Evolutionary conservation across 1,139 yeast genomes (phyloP), one percentile per base, ranked within the genome.

Genomic region (Scheffersomyces illinoinensis): DNA sequence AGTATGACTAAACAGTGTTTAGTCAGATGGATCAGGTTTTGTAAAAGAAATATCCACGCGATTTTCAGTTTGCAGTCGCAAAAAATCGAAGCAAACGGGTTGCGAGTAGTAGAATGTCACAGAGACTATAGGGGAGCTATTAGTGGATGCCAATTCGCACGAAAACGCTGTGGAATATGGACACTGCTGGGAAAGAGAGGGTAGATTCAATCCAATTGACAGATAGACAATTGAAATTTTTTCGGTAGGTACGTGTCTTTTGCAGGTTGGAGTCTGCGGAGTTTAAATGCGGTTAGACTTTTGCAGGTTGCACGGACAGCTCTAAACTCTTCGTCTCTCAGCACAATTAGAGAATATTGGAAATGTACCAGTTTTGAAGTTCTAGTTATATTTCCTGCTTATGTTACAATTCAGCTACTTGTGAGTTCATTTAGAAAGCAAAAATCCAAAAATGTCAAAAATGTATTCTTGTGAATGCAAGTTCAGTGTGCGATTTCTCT

Each of bases 231-330:
- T 33, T 33, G 14, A 23, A 50, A 26, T 21, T 26, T 26, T 19
- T 26, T 26, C 47, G 17, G 26, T 24, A 14, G 21, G 52, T 56
- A 56, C 57, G 57, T 56, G 57, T 56, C 57, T 52, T 56, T 56
- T 56, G 33, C 57, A 56, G 57, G 52, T 56, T 53, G 47, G 20
- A 18, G 19, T 5, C 18, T 20, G 17, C 20, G 39, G 8, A n/a
- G 26, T 26, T 12, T 39, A 33, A 24, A 8, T 24, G 33, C 33
- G 43, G 43, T 52, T 52, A 26, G 53, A 52, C 52, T 39, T 17
- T 33, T 33, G 4, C 43, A 33, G 43, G 43, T 33, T 33, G 43
- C 2, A 3, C 17, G 43, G 43, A 33, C 43, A 21, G 33, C 5
- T 10, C 43, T 7, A 26, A 26, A 6, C 2, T 33, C 43, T 12